phyloP scores from a whole-genome alignment of 2,329 filamentous ascomycete genomes.

The Sporothrix humicola region DNA sequence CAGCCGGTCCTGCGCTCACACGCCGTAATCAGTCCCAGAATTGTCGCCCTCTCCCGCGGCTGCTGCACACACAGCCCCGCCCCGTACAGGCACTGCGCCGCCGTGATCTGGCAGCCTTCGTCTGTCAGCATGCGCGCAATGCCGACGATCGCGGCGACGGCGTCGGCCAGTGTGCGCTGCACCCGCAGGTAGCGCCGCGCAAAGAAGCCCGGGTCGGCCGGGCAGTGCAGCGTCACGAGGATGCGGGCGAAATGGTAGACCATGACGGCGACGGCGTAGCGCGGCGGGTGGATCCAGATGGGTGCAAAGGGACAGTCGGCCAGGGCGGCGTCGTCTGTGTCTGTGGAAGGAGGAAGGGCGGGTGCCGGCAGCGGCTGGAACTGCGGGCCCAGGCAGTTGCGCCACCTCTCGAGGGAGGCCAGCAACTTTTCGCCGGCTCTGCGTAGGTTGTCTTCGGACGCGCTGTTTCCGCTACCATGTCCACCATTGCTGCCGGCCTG shows the following conservation, averaged over 20 bases:
- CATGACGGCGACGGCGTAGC: constrained; percentile 56
- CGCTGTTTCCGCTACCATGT: not conserved
- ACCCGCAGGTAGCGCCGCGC: constrained; percentile 50
- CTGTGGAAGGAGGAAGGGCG: not conserved
- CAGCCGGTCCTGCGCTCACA: constrained; percentile 50
- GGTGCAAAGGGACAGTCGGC: constrained; percentile 48
- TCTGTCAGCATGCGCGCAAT: constrained; percentile 54
- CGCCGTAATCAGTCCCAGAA: constrained; percentile 47
- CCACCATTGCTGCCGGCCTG: not conserved
- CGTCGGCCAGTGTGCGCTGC: constrained; percentile 53
- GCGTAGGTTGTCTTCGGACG: not conserved
- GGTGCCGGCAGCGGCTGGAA: constrained; percentile 4
- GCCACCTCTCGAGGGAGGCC: not conserved
- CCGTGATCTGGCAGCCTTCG: constrained; percentile 51
- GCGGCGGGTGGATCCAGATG: constrained; percentile 58
- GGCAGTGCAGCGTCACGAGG: constrained; percentile 58
- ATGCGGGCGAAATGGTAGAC: constrained; percentile 59
- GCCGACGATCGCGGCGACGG: constrained; percentile 56
- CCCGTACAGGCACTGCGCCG: constrained; percentile 52
- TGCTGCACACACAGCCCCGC: constrained; percentile 51
- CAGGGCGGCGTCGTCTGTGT: constrained; percentile 46
- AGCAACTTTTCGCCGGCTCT: constrained; percentile 1
- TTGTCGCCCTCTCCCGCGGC: constrained; percentile 45
- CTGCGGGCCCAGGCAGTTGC: not conserved
- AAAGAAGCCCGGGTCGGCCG: constrained; percentile 48